Evolutionary conservation across 345 rosid species (phyloP), one percentile per base, ranked within the genome.

Genomic region (Dipteronia dyeriana): DNA sequence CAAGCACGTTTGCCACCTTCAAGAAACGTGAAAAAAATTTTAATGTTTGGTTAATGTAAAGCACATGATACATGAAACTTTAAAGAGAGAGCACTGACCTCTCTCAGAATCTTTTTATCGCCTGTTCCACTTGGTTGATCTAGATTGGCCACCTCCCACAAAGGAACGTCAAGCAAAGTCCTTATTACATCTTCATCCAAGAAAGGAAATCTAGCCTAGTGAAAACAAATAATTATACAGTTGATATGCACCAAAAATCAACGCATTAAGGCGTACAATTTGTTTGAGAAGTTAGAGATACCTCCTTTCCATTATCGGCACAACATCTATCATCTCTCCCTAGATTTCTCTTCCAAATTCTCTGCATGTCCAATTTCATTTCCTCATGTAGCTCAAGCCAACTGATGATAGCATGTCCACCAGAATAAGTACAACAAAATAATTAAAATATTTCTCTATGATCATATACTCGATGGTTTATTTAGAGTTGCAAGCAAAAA

Each of bases 281-380:
- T 73, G 56, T 9, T 63, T 3, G 10, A 31, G 59, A 67, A 12
- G 38, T 49, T 53, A 41, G 75, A 25, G 23, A 16, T 79, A 95
- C 98, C 99, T 95, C 99, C 86, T 91, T 93, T 47, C 99, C 97
- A 56, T 85, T 87, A 84, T 94, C 99, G 67, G 90, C 87, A 70
- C 92, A 90, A 80, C 96, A 92, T 80, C 99, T 81, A 82, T 95
- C 99, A 86, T 95, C 99, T 78, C 99, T 87, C 61, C 99, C 99
- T 81, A 95, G 88, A 78, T 95, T 93, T 79, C 98, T 86, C 82
- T 91, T 95, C 99, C 99, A 95, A 54, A 95, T 95, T 73, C 99
- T 90, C 84, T 93, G 98, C 97, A 93, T 88, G 84, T 95, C 99
- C 87, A 95, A 76, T 84, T 93, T 95, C 99, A 95, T 95, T 79